Conservation (phyloP, 768 basidiomycete species). For the Cubamyces sp. region DNA sequence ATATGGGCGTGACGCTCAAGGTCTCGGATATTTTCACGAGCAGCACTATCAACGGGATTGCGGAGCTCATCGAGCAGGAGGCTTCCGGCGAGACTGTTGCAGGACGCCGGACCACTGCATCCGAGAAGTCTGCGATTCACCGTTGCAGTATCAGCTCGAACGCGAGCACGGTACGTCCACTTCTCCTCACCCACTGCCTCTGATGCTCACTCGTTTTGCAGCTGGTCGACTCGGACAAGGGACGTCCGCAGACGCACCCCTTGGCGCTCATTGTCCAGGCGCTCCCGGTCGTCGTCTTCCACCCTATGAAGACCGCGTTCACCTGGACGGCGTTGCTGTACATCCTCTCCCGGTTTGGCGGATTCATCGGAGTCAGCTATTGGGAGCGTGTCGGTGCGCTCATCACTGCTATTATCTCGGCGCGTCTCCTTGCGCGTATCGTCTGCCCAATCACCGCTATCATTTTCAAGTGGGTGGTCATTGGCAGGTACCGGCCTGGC, state of each 20-base stretch:
- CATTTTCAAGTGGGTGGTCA: conserved; percentile 50
- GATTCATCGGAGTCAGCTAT: conserved; percentile 35
- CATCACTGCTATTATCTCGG: conserved; percentile 39
- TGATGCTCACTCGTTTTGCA: conserved; percentile 24
- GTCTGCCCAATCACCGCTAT: conserved; percentile 45
- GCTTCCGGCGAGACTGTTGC: conserved; percentile 8
- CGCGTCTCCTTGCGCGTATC: conserved; percentile 40
- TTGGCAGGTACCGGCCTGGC: conserved; percentile 43
- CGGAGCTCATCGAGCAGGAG: conserved; percentile 38
- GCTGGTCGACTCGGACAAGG: conserved; percentile 18
- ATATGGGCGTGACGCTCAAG: conserved; percentile 41
- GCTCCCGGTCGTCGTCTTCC: conserved; percentile 47
- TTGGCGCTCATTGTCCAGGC: conserved; percentile 46
- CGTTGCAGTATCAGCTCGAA: conserved; percentile 13
- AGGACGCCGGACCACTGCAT: conserved; percentile 2
- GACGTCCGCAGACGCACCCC: conserved; percentile 35
- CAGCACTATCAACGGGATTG: conserved; percentile 48
- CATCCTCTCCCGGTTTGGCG: conserved; percentile 41
- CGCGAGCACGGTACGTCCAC: conserved; percentile 6
- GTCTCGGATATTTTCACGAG: conserved; percentile 46
- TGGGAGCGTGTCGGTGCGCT: conserved; percentile 43
- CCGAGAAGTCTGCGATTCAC: conserved; percentile 15
- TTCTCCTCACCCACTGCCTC: no score
- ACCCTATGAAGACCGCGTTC: conserved; percentile 48
- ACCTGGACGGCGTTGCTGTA: conserved; percentile 49